Evolutionary conservation across 768 basidiomycete species (phyloP), one percentile per base, ranked within the genome.

Genomic region (Leccinum uliginosum): DNA sequence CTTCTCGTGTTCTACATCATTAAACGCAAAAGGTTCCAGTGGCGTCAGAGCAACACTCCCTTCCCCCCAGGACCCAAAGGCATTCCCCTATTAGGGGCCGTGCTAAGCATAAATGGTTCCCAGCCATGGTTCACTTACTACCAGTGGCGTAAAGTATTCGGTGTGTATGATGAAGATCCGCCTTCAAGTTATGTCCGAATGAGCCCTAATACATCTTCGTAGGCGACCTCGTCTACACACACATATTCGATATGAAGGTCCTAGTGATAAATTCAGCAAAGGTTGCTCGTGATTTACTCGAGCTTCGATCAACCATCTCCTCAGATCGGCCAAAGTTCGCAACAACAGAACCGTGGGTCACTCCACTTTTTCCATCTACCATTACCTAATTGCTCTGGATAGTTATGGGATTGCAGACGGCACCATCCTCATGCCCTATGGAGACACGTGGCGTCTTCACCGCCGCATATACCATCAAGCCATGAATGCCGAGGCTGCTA

Each of bases 11-110:
- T 69, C 5, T 67, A 60, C 29, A 27, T 66, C n/a, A 12, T 34
- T 8, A 54, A 35, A 54, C 51, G 60, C 51, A 48, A 29, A 19
- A 10, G 34, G n/a, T 21, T 55, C 27, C 47, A 34, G 14, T 50
- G 29, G 12, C 50, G 26, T 14, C 49, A 45, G 4, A 30, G 19
- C 11, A 53, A 53, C 7, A n/a, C 46, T 40, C 62, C 73, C 19
- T 72, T 81, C 27, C 79, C 78, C 47, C 80, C 78, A 35, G 84
- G 83, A 19, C 83, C 84, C 6, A 79, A 70, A 63, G 76, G 78
- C 46, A 63, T 83, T 34, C 73, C 73, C 12, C 9, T 74, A 17
- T 29, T 73, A 26, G 73, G 73, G 43, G 61, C 58, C 15, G 57
- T 51, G 19, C 53, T 65, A 26, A 65, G 65, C 23, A 51, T 74